phyloP scores from a whole-genome alignment of 2,329 filamentous ascomycete genomes.

The Claviceps purpurea region DNA sequence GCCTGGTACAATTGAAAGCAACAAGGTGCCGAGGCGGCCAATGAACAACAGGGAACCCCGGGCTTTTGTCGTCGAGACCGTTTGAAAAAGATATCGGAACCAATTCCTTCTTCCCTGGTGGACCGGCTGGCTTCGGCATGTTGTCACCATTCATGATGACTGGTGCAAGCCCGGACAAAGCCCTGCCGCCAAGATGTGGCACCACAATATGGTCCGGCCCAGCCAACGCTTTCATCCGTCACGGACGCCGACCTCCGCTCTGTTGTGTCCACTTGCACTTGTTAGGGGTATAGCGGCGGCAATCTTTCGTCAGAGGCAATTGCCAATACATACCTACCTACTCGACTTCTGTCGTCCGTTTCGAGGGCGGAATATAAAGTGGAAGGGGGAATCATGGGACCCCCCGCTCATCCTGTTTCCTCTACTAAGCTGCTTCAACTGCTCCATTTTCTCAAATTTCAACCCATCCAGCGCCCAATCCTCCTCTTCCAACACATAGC shows the following conservation, averaged over 20 bases:
- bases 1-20: too few relatives aligned
- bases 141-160: background rate
- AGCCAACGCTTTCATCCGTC: constrained; percentile 5
- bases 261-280: constrained; percentile 38
- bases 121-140: constrained; percentile 6
- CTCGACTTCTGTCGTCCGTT: constrained; percentile 2
- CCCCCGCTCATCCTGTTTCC: background rate
- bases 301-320: constrained; percentile 4
- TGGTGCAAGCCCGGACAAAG: background rate
- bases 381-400: constrained; percentile 1
- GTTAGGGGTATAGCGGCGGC: constrained; percentile 36
- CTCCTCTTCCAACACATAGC: background rate
- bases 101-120: background rate
- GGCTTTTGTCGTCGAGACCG: background rate
- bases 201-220: constrained; percentile 6
- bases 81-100: background rate
- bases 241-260: constrained; percentile 6
- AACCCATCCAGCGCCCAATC: background rate
- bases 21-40: background rate
- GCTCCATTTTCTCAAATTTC: background rate
- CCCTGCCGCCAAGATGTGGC: constrained; percentile 7
- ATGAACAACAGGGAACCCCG: background rate
- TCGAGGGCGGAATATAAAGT: constrained; percentile 5
- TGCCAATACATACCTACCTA: background rate
- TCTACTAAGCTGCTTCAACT: background rate